Base-by-base conservation (phyloP, 306 rosid species). In the Psophocarpus tetragonolobus region DNA sequence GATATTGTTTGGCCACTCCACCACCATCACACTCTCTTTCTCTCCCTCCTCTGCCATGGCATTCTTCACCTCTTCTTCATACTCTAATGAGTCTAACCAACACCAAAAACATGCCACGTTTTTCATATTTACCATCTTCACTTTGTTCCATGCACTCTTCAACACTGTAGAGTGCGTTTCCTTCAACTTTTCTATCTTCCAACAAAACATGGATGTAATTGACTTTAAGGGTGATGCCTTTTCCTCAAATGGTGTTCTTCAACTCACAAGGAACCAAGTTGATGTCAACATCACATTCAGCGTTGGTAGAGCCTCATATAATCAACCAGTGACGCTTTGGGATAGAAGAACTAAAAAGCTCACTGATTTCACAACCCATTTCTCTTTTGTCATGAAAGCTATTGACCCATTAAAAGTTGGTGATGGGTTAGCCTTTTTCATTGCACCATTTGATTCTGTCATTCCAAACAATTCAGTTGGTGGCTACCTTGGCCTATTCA, bases 281-380 rank as follows among this genome's bases (percentile, higher is more conserved):
- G 92, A 84, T 10, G 83, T 77, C 56, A 39, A 82, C 15, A 80
- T 86, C 27, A 73, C 77, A 4, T 5, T 42, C 9, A 94, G 98
- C 10, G 73, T 12, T 0, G 98, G 98, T 4, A 87, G 96, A 3
- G 91, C 91, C 61, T 86, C 88, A 0, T 90, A 63, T 2, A 53
- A 68, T 0, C 63, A 79, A 12, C 92, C 91, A 0, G 84, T 94
- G 32, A 89, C 4, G 62, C 84, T 91, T 5, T 94, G 89, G 87
- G 91, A 94, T 10, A 77, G 58, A 57, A 15, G 14, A 67, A 89
- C 92, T 0, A 56, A 76, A 14, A 75, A 71, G 53, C 82, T 91
- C 33, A 62, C 97, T 3, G 91, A 87, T 68, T 91, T 92, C 83
- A 82, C 85, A n/a, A 92, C 98, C 7, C 97, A 90, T 21, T 89